Evolutionary conservation across 1,284 basidiomycete genomes (phyloP).

Genomic region (Agaricales sp.): DNA sequence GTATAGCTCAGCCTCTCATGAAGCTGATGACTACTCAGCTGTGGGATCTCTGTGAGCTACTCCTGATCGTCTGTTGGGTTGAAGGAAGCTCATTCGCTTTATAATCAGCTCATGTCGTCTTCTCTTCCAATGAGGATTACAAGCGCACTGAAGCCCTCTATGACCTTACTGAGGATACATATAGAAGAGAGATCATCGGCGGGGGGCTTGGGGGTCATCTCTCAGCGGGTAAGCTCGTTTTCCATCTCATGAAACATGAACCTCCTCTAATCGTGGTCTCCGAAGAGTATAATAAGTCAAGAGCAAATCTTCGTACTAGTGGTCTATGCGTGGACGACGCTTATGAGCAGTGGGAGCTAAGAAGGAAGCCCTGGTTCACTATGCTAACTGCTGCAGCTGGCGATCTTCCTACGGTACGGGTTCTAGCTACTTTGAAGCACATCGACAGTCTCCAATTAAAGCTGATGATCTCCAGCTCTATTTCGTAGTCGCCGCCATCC

Average conservation of each 20-base stretch:
- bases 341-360: conserved; percentile 10
- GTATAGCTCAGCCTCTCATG: not conserved
- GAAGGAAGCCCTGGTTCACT: conserved; percentile 9
- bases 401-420: conserved; percentile 21
- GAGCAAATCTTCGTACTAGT: not conserved
- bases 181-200: not conserved
- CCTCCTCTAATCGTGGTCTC: conserved; percentile 9
- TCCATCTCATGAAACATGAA: not conserved
- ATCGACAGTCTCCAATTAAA: no score
- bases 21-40: not conserved
- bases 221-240: no score
- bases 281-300: conserved; percentile 11
- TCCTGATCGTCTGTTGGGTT: not conserved
- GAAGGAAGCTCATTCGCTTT: not conserved
- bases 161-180: not conserved
- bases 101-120: not conserved
- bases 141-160: not conserved
- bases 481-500: conserved; percentile 20
- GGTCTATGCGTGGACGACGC: no score
- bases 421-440: not conserved
- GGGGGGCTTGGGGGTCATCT: not conserved
- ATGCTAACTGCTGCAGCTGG: conserved; percentile 14
- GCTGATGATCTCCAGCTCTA: conserved; percentile 19
- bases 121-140: not conserved
- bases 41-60: not conserved